A percentile compares a stretch with the other conserved stretches of the same genome.
Conservation (phyloP, 2,329 filamentous ascomycete genomes). For the Helminthosporium solani region DNA sequence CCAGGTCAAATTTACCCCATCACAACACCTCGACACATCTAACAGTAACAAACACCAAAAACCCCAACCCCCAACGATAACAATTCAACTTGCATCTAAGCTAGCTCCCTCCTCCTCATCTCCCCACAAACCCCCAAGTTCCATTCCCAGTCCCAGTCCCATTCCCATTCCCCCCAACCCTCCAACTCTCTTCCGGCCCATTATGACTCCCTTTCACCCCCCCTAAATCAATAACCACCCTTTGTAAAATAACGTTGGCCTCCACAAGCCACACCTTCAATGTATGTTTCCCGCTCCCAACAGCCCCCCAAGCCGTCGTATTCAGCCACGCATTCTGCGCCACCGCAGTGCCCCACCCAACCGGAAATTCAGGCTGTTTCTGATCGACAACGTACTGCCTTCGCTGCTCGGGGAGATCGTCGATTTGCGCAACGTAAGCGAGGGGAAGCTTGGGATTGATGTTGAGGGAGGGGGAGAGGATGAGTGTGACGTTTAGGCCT, state of each 20-base stretch:
- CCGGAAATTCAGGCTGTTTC: slow-evolving; percentile 46
- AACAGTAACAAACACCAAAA: too few relatives aligned
- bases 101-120: background rate
- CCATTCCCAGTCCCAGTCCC: background rate
- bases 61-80: too few relatives aligned
- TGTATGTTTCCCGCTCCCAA: slow-evolving; percentile 43
- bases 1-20: too few relatives aligned
- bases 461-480: slow-evolving; percentile 51
- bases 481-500: slow-evolving; percentile 42
- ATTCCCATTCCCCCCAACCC: slow-evolving; percentile 19
- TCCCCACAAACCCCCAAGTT: background rate
- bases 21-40: too few relatives aligned
- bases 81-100: too few relatives aligned
- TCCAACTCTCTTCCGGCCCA: slow-evolving; percentile 43
- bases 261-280: slow-evolving; percentile 50
- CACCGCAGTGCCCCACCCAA: slow-evolving; percentile 52
- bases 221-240: slow-evolving; percentile 39
- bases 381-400: slow-evolving; percentile 48
- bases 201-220: slow-evolving; percentile 37
- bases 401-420: slow-evolving; percentile 42
- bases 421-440: slow-evolving; percentile 53
- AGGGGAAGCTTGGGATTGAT: slow-evolving; percentile 53
- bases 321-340: slow-evolving; percentile 54
- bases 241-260: slow-evolving; percentile 44
- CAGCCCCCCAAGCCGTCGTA: slow-evolving; percentile 41